phyloP scores from a whole-genome alignment of 345 rosid genomes.

The Pistacia atlantica region DNA sequence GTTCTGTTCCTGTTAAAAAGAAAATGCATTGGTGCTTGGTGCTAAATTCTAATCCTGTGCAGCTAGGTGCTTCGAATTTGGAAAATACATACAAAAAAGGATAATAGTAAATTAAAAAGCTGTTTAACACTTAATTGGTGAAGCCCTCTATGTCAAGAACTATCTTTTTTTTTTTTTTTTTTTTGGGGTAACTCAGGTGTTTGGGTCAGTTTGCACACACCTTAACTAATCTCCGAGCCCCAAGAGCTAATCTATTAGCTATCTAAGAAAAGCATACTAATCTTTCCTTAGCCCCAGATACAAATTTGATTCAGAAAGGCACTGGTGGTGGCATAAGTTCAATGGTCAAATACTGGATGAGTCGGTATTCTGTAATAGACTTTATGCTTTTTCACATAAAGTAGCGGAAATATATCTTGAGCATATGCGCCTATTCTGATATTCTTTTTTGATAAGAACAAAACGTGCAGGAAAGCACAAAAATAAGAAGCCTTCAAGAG shows the following conservation, averaged over 20 bases:
- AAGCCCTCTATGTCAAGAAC: conserved; percentile 2
- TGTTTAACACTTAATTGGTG: neutral
- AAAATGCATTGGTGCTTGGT: conserved; percentile 13
- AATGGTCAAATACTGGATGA: neutral
- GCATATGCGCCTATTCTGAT: neutral
- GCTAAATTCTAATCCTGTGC: conserved; percentile 8
- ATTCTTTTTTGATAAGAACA: neutral
- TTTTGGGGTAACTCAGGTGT: no score
- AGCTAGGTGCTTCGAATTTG: neutral
- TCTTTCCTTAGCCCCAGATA: neutral
- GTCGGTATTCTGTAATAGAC: neutral
- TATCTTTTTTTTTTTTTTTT: neutral
- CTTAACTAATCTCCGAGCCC: no score
- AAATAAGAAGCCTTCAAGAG: conserved; percentile 4
- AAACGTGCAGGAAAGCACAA: conserved; percentile 2
- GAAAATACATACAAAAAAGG: neutral
- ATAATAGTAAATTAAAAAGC: neutral
- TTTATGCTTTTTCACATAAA: conserved; percentile 12
- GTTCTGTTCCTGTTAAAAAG: conserved; percentile 1
- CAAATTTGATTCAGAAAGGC: neutral
- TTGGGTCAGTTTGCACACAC: no score
- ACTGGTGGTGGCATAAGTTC: neutral
- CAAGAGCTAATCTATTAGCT: neutral
- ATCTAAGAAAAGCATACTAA: neutral
- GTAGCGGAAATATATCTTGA: neutral